Base-by-base conservation (phyloP, 2,329 filamentous ascomycete species). In the Colletotrichum limetticola region DNA sequence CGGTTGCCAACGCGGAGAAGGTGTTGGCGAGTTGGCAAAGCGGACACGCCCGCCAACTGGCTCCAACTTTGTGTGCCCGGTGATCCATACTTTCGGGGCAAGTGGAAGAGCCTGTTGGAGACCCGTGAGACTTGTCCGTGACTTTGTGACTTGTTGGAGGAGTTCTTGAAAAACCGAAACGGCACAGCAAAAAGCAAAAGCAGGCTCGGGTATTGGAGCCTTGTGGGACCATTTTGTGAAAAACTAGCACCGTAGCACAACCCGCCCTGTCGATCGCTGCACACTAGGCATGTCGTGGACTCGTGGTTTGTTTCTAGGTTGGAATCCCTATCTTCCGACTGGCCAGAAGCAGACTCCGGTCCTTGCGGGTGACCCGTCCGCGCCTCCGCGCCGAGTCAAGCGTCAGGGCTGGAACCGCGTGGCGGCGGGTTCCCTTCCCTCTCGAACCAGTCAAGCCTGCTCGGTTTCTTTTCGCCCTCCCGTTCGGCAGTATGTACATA, bases 181-280 rank as follows among this genome's bases (percentile, higher is more conserved):
- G 1, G 16, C 26, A 30, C 30, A 30, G 26, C 9, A 24, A 22
- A 19, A 56, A 42, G 22, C 30, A 72, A 62, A 68, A 24, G 22
- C 24, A 12, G 52, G 55, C 30, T 46, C 56, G 14, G 55, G 35
- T 37, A 42, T 59, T 55, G 66, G 59, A 72, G 66, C 53, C 66
- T 53, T 72, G 69, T 72, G 69, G 69, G 37, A 68, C 63, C 68
- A 56, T 35, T 57, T 62, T 57, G 12, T 57, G 63, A 60, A 70
- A 67, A 71, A 56, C 46, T 49, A 60, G 63, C 57, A 59, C 30
- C 37, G 56, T 49, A 16, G 53, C 28, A 60, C 30, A 61, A 35
- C 32, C 53, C 60, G 71, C 66, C 71, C 71, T 73, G 71, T 60
- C 66, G 71, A 73, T 73, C 71, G 19, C 61, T 73, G 55, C 60